Evolutionary conservation across 805 yeast genomes (phyloP), one percentile per base, ranked within the genome.

Genomic region (Cyberlindnera mycetangii): DNA sequence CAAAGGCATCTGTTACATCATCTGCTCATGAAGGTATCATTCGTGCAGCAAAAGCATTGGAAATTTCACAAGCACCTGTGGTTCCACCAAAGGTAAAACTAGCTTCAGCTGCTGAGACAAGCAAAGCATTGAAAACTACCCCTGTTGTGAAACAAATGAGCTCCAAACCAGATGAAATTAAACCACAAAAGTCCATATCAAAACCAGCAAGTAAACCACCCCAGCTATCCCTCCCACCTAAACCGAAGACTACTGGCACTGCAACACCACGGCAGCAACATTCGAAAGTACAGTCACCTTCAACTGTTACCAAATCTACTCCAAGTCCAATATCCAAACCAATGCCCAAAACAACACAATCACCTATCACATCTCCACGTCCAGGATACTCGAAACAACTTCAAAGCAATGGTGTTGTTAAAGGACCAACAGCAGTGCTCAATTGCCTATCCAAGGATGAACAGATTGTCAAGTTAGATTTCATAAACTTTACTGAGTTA

Each of bases 401-500:
- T 7, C 35, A 30, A 11, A 10, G 15, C 4, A 27, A 19, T 21
- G 34, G 37, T n/a, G 28, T 20, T 2, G 18, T 18, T 8, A 39
- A 37, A 19, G 42, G 39, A 7, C 46, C 49, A 19, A 18, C 47
- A 4, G 47, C 39, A n/a, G 47, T 42, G 6, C 15, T 38, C 7
- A 39, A 24, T 8, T 33, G 27, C 15, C 52, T 49, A 12, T 35
- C 36, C 31, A 51, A 30, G 58, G 60, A 40, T 25, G 53, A 49
- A 31, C 51, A 44, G 34, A 50, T 54, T 17, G 53, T 57, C 28
- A 63, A 56, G 40, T 44, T 58, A 36, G 63, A 56, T 42, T 50
- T 37, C 30, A 55, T 59, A 30, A 47, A 49, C 24, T 37, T 51
- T 11, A 38, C 60, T 7, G 58, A 56, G 16, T 39, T 59, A 20